A percentile compares a stretch with the other conserved stretches of the same genome.
Conservation (phyloP, 139 green algal species). For the Picochlorum sp. region DNA sequence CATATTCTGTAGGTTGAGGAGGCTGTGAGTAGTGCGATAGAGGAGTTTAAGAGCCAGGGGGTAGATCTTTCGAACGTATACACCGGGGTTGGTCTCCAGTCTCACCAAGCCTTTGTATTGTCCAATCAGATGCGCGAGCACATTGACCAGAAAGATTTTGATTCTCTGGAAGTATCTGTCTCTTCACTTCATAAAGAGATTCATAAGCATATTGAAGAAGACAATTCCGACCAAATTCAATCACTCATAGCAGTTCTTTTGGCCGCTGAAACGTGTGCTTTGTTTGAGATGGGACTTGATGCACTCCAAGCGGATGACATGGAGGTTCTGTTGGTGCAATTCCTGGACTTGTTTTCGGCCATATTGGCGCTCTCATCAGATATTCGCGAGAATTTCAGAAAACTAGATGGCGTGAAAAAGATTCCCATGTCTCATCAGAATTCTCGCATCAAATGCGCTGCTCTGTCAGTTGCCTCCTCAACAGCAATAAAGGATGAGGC, state of each 20-base stretch:
- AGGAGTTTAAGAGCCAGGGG: conserved; percentile 65
- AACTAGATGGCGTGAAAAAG: not conserved
- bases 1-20: conserved; percentile 48
- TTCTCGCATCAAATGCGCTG: not conserved
- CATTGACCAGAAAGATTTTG: not conserved
- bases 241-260: not conserved
- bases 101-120: conserved; percentile 33
- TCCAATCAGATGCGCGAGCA: conserved; percentile 18
- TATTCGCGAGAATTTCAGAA: not conserved
- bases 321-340: too few relatives aligned
- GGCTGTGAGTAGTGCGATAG: conserved; percentile 49
- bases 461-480: conserved; percentile 13
- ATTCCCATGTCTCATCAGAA: not conserved
- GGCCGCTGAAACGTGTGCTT: not conserved
- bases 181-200: not conserved
- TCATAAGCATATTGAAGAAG: not conserved
- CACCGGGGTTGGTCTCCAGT: conserved; percentile 32
- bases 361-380: not conserved
- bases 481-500: conserved; percentile 45
- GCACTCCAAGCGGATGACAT: not conserved
- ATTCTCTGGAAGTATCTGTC: conserved; percentile 3
- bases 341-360: not conserved
- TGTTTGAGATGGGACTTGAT: conserved; percentile 1
- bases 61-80: conserved; percentile 65
- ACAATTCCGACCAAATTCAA: not conserved